These are phyloP conservation scores for Bacterosira constricta DNA, from an alignment of 108 stramenopile genomes.

Conservation along the genomic window DNA sequence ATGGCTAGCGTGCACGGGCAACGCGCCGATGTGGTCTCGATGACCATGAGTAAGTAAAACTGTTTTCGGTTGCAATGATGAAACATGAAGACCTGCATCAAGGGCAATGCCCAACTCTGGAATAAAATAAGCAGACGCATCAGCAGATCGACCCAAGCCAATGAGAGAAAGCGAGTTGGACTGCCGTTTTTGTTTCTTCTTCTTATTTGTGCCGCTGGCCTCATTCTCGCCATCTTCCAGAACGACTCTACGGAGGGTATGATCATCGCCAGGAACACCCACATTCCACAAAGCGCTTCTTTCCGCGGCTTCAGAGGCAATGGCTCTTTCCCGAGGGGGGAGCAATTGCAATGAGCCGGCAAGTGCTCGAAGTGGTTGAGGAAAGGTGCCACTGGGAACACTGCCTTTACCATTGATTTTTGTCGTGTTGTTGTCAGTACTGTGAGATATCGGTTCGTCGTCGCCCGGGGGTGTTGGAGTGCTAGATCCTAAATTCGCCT, in stretches of 20 bases:
- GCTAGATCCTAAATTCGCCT: conserved; percentile 41
- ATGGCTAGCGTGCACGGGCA: conserved; percentile 47
- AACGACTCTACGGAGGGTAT: conserved; percentile 51
- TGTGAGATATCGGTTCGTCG: not conserved
- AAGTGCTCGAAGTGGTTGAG: conserved; percentile 58
- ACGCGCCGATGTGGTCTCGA: conserved; percentile 63
- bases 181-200: not conserved
- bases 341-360: conserved; percentile 62
- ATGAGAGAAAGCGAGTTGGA: conserved; percentile 40
- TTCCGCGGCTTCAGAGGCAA: conserved; percentile 43
- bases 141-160: conserved; percentile 50
- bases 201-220: not conserved
- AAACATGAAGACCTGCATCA: conserved; percentile 59
- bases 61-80: conserved; percentile 48
- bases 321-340: conserved; percentile 46
- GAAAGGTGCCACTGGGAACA: conserved; percentile 36
- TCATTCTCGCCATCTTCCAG: conserved; percentile 29
- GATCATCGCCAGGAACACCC: conserved; percentile 66
- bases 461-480: too few relatives aligned
- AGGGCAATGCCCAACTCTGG: conserved; percentile 62
- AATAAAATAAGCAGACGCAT: conserved; percentile 60
- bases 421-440: not conserved
- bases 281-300: conserved; percentile 43
- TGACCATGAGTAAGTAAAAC: conserved; percentile 66
- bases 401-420: not conserved